A percentile compares a stretch with the other conserved stretches of the same genome.
phyloP scores from a whole-genome alignment of 768 basidiomycete species.

The Podaxis sp. region DNA sequence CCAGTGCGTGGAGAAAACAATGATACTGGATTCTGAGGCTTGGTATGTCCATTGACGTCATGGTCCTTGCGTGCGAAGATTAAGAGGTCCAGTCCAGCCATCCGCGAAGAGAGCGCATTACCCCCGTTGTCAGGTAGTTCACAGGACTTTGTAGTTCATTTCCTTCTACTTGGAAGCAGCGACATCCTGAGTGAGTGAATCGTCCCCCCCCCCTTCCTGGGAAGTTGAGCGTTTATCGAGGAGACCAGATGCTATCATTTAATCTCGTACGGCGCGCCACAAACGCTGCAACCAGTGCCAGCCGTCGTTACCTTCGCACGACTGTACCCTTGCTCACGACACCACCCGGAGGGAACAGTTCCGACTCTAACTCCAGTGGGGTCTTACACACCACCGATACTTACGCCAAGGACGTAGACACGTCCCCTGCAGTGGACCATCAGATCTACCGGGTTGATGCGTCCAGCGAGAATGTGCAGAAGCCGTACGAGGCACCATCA shows the following conservation, averaged over 20 bases:
- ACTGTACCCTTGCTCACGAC: neutral
- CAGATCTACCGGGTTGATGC: constrained; percentile 22
- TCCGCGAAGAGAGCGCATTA: neutral
- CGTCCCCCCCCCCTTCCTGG: neutral
- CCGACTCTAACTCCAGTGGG: neutral
- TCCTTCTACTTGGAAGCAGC: neutral
- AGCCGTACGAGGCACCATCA: constrained; percentile 15
- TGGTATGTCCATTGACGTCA: constrained; percentile 6
- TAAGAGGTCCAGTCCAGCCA: neutral
- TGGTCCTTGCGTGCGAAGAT: constrained; percentile 13
- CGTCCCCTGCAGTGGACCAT: constrained; percentile 16
- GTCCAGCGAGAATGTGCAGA: constrained; percentile 19
- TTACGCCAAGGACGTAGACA: constrained; percentile 22
- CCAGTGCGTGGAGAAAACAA: neutral
- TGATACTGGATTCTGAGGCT: neutral
- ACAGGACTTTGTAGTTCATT: neutral
- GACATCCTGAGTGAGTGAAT: neutral
- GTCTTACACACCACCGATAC: constrained; percentile 20
- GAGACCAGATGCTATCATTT: constrained; percentile 4
- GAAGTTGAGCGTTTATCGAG: neutral
- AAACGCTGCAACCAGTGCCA: neutral
- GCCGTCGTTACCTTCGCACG: constrained; percentile 1
- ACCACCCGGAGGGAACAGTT: neutral
- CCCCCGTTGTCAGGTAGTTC: neutral
- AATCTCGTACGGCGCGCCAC: neutral